Base-by-base conservation (phyloP, 495 filamentous ascomycete species). In the Penicillium flavigenum region DNA sequence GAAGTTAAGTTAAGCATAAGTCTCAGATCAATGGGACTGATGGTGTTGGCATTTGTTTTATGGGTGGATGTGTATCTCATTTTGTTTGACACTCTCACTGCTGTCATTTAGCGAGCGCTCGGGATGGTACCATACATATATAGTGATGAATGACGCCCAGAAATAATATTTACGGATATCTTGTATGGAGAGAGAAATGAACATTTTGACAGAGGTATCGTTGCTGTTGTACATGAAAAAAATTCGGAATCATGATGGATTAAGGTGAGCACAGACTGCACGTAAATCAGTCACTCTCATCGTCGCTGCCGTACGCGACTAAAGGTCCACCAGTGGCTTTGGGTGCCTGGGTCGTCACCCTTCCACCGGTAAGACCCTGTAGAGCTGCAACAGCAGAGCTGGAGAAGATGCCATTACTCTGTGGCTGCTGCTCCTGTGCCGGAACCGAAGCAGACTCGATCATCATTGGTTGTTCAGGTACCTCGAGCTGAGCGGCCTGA, bases 271-370 rank as follows among this genome's bases (percentile, higher is more conserved):
- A 41, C 16, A 31, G 55, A 45, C 14, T 38, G 51, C 12, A 27
- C 45, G 39, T 47, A 44, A 50, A 47, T 68, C 63, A 82, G 58
- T 82, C 79, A 58, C 82, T 85, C 62, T 96, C 92, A 66, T 90
- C 90, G 73, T 96, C 93, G 73, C 92, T 96, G 34, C 86, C 93
- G 65, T 98, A 98, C 10, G 81, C 88, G 10, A 96, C 92, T 64
- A 98, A 76, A 11, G 90, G 88, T 16, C 91, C 90, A 19, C 64
- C 63, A 10, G 69, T 63, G 26, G 61, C 54, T 45, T 73, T 63
- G 5, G 71, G 63, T 60, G 62, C 51, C 57, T 74, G 65, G 29
- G 72, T 77, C 24, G 58, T 72, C 27, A 77, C 64, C 58, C 61
- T 71, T 34, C 72, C 22, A 74, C 74, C 49, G 72, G 81, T 72